Conservation (phyloP, 345 rosid genomes). For the Gossypium bickii region DNA sequence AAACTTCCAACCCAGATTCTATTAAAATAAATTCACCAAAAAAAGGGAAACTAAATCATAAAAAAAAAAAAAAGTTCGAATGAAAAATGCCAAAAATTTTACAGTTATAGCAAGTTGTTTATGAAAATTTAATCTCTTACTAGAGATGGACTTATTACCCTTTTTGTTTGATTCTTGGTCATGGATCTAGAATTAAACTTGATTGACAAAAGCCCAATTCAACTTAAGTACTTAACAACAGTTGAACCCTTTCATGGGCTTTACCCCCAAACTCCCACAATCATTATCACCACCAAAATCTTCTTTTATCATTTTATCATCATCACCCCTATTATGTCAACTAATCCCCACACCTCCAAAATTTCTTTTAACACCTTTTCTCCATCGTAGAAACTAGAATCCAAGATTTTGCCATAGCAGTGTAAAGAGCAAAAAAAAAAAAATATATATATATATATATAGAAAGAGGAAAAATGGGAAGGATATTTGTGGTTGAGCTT, state of each 20-base stretch:
- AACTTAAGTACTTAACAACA: neutral
- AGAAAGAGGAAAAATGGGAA: slow-evolving; percentile 48
- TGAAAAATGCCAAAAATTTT: too few species aligned
- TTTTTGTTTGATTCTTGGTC: too few species aligned
- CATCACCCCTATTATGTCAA: neutral
- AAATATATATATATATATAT: too few species aligned
- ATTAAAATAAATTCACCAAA: too few species aligned
- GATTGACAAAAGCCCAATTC: neutral
- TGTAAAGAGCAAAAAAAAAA: neutral
- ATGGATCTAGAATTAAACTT: neutral
- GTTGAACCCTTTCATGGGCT: slow-evolving; percentile 1
- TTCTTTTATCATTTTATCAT: neutral
- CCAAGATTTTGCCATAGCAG: neutral
- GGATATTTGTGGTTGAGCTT: slow-evolving; percentile 80
- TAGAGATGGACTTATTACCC: too few species aligned
- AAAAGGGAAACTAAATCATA: too few species aligned
- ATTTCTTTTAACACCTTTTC: neutral
- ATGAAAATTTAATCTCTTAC: neutral
- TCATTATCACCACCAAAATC: neutral
- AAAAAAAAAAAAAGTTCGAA: too few species aligned
- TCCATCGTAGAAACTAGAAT: neutral
- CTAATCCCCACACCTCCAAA: neutral
- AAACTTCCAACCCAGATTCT: too few species aligned
- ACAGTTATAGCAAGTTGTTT: too few species aligned
- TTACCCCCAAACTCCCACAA: neutral